Evolutionary conservation across 2,329 filamentous ascomycete genomes (phyloP).

Genomic region (Ophiocordyceps camponoti-leonardi): DNA sequence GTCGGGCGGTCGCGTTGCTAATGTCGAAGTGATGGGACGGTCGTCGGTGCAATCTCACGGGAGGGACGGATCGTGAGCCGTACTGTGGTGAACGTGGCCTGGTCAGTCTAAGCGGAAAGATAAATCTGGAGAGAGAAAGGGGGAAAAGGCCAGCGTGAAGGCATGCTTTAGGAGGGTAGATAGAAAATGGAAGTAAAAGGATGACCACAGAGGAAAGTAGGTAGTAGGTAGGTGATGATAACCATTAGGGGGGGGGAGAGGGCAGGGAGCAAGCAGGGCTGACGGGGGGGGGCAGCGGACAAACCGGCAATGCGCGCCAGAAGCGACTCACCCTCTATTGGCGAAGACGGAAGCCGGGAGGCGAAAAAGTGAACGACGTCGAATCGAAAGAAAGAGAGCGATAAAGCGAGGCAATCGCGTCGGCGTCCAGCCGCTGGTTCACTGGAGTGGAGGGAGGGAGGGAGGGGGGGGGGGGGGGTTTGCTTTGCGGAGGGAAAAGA

Average conservation of each 20-base stretch:
- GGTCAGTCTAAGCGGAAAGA: neutral
- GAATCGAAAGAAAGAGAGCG: neutral
- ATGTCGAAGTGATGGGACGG: neutral
- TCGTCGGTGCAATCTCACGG: neutral
- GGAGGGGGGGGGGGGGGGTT: neutral
- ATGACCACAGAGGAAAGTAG: neutral
- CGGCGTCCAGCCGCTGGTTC: neutral
- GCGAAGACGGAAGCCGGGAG: neutral
- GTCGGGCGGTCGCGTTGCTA: slow-evolving; percentile 6
- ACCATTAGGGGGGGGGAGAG: neutral
- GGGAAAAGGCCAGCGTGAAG: neutral
- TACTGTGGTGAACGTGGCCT: neutral
- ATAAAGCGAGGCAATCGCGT: neutral
- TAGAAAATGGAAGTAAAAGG: neutral
- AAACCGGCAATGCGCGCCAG: neutral
- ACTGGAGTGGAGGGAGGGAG: neutral
- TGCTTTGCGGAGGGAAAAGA: neutral
- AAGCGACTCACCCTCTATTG: neutral
- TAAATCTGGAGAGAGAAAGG: neutral
- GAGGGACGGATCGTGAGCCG: neutral
- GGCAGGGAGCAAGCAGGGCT: neutral
- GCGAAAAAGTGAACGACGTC: neutral
- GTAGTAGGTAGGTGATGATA: neutral
- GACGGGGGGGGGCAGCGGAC: neutral
- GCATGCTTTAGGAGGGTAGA: neutral